Base-by-base conservation (phyloP, 345 rosid genomes). In the Eucalyptus regnans region DNA sequence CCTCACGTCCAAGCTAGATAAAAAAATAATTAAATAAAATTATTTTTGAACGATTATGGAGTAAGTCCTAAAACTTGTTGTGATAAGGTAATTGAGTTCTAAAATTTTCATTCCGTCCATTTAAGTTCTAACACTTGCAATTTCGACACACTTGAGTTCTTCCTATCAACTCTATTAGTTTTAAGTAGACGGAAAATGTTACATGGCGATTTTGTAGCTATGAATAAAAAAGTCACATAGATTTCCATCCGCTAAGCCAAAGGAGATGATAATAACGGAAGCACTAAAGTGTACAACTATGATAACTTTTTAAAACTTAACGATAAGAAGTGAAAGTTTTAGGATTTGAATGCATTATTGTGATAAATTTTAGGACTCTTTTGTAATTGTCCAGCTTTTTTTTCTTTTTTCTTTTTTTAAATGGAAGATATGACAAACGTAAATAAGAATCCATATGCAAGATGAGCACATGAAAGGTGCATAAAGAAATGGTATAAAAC, bases 381-480 rank as follows among this genome's bases (percentile, higher is more conserved):
- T 0, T 9, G 25, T 33, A 33, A 71, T 17, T 71, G 25, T 71
- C 44, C 44, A 17, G 20, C 6, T 68, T 17, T 33, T 16, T 17
- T 9, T 8, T 4, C 5, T 68, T 8, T 64, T 7, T 3, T 9
- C 9, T 9, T 9, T 7, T 31, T 7, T 16, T 0, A 37, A 71
- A 17, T 11, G 7, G 7, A 71, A 20, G 9, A 76, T 76, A 10
- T 37, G 84, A 22, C 23, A 71, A 76, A 41, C 7, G 27, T 76
- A 76, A 20, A 20, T 22, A 76, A 6, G 84, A 76, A 76, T 76
- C 43, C 8, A 12, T 8, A 76, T 20, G 84, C 84, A 41, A 76
- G 84, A 76, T 41, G 84, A 41, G 29, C 43, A 20, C 48, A 10
- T 76, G 48, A 76, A 76, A 76, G 48, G 48, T 37, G 27, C 84